Percentiles rank a stretch among this genome's conserved stretches.
Evolutionary conservation across 2,329 filamentous ascomycete species (phyloP).

Genomic region (Onygenales sp.): DNA sequence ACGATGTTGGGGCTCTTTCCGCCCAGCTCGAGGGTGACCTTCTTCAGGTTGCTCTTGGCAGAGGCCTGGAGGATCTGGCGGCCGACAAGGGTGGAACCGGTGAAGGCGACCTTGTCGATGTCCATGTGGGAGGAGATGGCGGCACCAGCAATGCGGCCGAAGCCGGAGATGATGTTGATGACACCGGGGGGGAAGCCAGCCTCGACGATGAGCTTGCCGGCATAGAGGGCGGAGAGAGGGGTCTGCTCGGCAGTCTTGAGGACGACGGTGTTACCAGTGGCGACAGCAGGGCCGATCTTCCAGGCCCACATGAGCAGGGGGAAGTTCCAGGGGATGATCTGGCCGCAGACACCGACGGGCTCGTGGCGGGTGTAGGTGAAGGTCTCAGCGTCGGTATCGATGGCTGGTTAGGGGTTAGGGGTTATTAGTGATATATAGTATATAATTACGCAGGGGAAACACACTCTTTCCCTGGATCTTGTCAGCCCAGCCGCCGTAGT

Average conservation of each 20-base stretch:
- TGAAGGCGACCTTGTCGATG: slow-evolving; percentile 56
- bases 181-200: slow-evolving; percentile 55
- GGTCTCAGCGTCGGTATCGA: slow-evolving; percentile 67
- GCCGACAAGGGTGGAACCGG: slow-evolving; percentile 52
- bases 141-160: slow-evolving; percentile 69
- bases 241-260: slow-evolving; percentile 61
- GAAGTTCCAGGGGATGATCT: slow-evolving; percentile 91
- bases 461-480: slow-evolving; percentile 71
- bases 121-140: slow-evolving; percentile 54
- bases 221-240: slow-evolving; percentile 56
- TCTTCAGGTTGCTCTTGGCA: slow-evolving; percentile 55
- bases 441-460: no score
- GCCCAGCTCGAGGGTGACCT: slow-evolving; percentile 57
- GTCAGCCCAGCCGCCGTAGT: slow-evolving; percentile 89
- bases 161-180: slow-evolving; percentile 59
- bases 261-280: slow-evolving; percentile 53
- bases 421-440: no score
- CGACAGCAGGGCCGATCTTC: slow-evolving; percentile 69
- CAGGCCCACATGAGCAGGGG: slow-evolving; percentile 75
- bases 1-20: slow-evolving; percentile 56
- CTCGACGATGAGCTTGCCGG: slow-evolving; percentile 46
- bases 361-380: slow-evolving; percentile 80
- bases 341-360: slow-evolving; percentile 71
- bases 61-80: slow-evolving; percentile 53
- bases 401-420: slow-evolving; percentile 35